These are phyloP conservation scores for Pleurotus giganteus DNA, from an alignment of 768 basidiomycete species.

Conservation along the genomic window DNA sequence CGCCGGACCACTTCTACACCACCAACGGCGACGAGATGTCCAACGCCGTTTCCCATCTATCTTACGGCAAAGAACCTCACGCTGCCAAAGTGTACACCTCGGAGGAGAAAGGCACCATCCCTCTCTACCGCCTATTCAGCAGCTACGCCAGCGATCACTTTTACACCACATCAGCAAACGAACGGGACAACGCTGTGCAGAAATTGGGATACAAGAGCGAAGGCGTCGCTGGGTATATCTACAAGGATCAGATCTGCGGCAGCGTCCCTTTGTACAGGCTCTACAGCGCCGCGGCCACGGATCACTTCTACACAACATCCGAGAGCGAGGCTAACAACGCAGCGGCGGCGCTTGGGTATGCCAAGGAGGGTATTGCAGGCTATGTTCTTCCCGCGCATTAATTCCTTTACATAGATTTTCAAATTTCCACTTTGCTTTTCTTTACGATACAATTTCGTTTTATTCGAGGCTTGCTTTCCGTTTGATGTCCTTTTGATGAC, in stretches of 20 bases:
- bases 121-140: slow-evolving; percentile 8
- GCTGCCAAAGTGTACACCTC: slow-evolving; percentile 5
- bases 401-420: no score
- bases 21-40: slow-evolving; percentile 6
- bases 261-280: slow-evolving; percentile 2
- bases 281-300: neutral
- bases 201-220: slow-evolving; percentile 3
- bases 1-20: slow-evolving; percentile 7
- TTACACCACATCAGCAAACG: slow-evolving; percentile 1
- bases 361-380: slow-evolving; percentile 7
- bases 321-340: neutral
- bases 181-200: slow-evolving; percentile 3
- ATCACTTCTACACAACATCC: slow-evolving; percentile 2
- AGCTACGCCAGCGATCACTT: neutral
- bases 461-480: no score
- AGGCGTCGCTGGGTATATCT: slow-evolving; percentile 1
- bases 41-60: slow-evolving; percentile 1
- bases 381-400: slow-evolving; percentile 10
- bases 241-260: slow-evolving; percentile 4
- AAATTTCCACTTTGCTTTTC: no score
- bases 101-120: slow-evolving; percentile 9
- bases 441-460: no score
- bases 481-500: no score
- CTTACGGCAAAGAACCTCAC: neutral
- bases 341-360: slow-evolving; percentile 3